A percentile compares a stretch with the other conserved stretches of the same genome.
Evolutionary conservation across 1,284 basidiomycete species (phyloP).

Genomic region (Cryptococcus sp.): DNA sequence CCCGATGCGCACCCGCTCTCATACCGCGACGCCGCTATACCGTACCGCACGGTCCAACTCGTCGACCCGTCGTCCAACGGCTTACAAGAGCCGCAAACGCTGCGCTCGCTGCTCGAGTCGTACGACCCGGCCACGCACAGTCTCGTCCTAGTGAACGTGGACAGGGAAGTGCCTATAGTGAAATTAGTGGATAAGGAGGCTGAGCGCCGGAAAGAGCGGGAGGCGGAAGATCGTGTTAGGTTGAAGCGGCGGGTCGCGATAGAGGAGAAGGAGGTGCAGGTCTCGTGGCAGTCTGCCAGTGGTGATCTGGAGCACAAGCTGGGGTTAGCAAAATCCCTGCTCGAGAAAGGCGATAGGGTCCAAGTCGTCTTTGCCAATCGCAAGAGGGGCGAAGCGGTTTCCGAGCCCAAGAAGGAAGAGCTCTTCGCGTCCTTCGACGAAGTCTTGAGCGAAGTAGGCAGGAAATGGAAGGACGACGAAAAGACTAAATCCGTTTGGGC

Average conservation of each 20-base stretch:
- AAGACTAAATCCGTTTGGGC: conserved; percentile 71
- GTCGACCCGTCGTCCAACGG: conserved; percentile 29
- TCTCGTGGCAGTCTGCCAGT: conserved; percentile 44
- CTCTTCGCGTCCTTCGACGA: conserved; percentile 60
- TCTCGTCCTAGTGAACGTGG: conserved; percentile 27
- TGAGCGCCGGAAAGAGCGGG: conserved; percentile 28
- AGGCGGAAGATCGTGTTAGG: conserved; percentile 27
- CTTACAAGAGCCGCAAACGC: conserved; percentile 24
- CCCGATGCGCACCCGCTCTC: conserved; percentile 7
- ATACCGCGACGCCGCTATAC: conserved; percentile 27
- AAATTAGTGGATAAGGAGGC: conserved; percentile 36
- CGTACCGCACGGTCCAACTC: conserved; percentile 42
- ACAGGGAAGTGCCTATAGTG: conserved; percentile 38
- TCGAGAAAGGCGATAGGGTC: conserved; percentile 48
- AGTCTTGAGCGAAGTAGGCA: conserved; percentile 73
- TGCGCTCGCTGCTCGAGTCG: conserved; percentile 22
- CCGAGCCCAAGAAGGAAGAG: conserved; percentile 54
- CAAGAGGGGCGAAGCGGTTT: conserved; percentile 16
- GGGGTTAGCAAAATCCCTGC: conserved; percentile 23
- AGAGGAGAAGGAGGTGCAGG: conserved; percentile 50
- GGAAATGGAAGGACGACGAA: conserved; percentile 82
- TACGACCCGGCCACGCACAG: conserved; percentile 27
- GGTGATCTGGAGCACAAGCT: conserved; percentile 49
- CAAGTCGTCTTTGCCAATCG: conserved; percentile 46
- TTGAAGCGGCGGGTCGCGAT: conserved; percentile 31